Evolutionary conservation across 306 rosid genomes (phyloP), one percentile per base, ranked within the genome.

Genomic region (Acacia confusa): DNA sequence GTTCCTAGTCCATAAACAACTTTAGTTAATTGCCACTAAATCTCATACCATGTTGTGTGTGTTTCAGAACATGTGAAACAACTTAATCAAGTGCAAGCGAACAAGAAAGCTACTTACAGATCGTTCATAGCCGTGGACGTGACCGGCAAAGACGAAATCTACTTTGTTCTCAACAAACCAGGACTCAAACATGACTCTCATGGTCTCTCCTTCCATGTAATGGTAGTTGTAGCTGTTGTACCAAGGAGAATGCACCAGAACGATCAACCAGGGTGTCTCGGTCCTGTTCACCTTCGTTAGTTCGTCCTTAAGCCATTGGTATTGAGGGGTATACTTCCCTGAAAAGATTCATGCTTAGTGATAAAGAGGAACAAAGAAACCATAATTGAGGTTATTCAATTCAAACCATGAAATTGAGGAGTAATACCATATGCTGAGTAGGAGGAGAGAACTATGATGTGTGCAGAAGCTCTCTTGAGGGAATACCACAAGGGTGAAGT

Each of bases 171-270:
- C 2, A 17, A 90, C 95, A 71, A 95, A 92, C 94, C 91, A 90
- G 19, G 80, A 16, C 81, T 94, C 98, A 64, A 38, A 92, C 92
- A 90, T 86, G 8, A 90, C 97, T 88, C 98, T 88, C 97, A 92
- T 92, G 82, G 91, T 64, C 85, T 95, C 98, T 58, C 97, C 98
- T 91, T 95, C 99, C 99, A 93, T 91, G 63, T 85, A 95, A 65
- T 92, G 99, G 82, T 88, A 86, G 3, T 84, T 78, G 79, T 95
- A 88, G 83, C 97, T 95, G 77, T 74, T 93, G 76, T 93, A 92
- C 81, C 91, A 50, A 24, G 99, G 97, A 70, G 88, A 82, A 85
- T 92, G 99, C 90, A 90, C 70, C 28, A 93, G 83, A 83, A 95
- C 91, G 76, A 95, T 91, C 79, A 95, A 92, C 99, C 98, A 93